Evolutionary conservation across 2,329 filamentous ascomycete species (phyloP).

Genomic region (Monosporascus cannonballus): DNA sequence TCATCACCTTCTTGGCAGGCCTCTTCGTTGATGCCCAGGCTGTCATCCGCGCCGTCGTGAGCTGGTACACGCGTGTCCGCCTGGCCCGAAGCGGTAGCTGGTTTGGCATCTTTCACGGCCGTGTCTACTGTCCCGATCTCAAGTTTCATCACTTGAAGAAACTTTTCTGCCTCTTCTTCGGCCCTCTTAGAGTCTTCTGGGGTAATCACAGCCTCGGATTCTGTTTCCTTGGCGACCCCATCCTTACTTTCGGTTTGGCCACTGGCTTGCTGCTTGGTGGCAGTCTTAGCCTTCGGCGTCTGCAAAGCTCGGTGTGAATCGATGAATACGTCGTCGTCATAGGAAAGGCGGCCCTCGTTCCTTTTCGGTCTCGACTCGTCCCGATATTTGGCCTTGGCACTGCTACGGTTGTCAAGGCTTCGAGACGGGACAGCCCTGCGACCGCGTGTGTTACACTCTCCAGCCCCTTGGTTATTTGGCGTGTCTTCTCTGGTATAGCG

Average conservation of each 20-base stretch:
- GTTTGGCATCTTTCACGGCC: not conserved
- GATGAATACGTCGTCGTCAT: constrained; percentile 14
- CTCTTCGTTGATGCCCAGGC: not conserved
- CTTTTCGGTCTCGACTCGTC: not conserved
- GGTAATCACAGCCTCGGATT: not conserved
- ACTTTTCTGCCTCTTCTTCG: constrained; percentile 7
- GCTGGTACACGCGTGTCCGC: not conserved
- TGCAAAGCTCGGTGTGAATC: not conserved
- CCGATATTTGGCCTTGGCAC: not conserved
- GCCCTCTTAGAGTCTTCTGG: constrained; percentile 4
- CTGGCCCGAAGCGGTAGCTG: not conserved
- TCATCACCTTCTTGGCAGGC: not conserved
- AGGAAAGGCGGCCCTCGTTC: constrained; percentile 19
- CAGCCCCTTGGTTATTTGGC: not conserved
- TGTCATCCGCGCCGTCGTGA: not conserved
- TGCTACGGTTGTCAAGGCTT: not conserved
- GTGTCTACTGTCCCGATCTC: constrained; percentile 3
- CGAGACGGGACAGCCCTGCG: not conserved
- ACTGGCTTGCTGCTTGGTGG: not conserved
- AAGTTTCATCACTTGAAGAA: constrained; percentile 10
- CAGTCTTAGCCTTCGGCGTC: not conserved
- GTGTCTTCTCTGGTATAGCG: not conserved
- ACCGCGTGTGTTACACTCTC: not conserved
- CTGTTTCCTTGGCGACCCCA: not conserved
- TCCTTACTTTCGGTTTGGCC: not conserved